Evolutionary conservation across 805 yeast species (phyloP), one percentile per base, ranked within the genome.

Genomic region (Wickerhamomyces ciferrii): DNA sequence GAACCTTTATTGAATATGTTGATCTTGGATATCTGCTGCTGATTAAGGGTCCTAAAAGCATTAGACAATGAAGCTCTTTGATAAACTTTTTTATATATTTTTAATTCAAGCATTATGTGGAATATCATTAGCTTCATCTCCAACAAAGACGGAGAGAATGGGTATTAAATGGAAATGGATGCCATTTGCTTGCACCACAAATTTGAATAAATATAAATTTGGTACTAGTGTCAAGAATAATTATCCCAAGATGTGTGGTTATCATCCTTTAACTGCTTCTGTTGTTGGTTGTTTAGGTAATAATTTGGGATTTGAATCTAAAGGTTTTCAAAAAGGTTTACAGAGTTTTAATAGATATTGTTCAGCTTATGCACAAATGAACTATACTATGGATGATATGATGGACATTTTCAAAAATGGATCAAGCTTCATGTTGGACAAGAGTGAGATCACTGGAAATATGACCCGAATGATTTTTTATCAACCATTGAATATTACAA

Each of bases 391-490:
- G 4, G 53, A 48, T 6, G 58, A 58, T 13, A 46, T 67, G 48
- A 55, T 49, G 18, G 39, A 45, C 3, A 46, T 64, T 19, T 71
- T 64, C 46, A 45, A 47, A 11, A 63, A 63, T 43, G 69, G 70
- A 2, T 61, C 70, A 0, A 37, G 53, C 3, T 51, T 54, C 25
- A 32, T 55, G 2, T 18, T 53, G 3, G 44, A 47, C 14, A 9
- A 29, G 4, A 47, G 38, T 34, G 42, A 34, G 19, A 10, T 41
- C 18, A 50, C 25, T n/a, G n/a, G n/a, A n/a, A n/a, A 53, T 20
- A 15, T 44, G 8, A 52, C 57, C 1, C 37, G 14, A 0, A 29
- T 42, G 0, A 15, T 35, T 7, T 38, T 53, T 35, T 47, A 48
- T 19, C 39, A 43, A 3, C 60, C 62, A 11, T 38, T 52, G 10